Percentiles rank a stretch among this genome's conserved stretches.
Evolutionary conservation across 2,329 filamentous ascomycete species (phyloP).

Genomic region (Phyllosticta citrichinensis): DNA sequence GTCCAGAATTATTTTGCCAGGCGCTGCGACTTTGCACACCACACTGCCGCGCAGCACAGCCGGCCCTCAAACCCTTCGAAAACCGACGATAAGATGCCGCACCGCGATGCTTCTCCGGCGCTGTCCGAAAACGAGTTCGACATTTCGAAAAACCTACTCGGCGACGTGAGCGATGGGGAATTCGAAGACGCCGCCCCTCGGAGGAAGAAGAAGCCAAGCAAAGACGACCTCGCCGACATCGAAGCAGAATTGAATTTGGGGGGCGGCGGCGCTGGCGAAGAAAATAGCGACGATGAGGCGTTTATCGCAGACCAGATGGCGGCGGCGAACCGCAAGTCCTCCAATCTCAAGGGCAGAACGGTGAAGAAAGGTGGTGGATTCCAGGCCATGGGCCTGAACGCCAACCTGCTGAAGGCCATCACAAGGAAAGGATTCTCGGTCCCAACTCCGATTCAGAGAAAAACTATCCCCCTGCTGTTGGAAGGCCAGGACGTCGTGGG

Average conservation of each 20-base stretch:
- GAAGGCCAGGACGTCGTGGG: constrained; percentile 93
- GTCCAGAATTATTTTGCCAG: constrained; percentile 9
- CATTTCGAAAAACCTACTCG: constrained; percentile 69
- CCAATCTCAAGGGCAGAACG: constrained; percentile 71
- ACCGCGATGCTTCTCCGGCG: constrained; percentile 67
- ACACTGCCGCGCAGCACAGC: constrained; percentile 6
- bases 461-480: constrained; percentile 85
- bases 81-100: constrained; percentile 46
- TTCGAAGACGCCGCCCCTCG: constrained; percentile 20
- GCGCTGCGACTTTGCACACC: not conserved
- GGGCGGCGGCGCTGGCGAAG: constrained; percentile 42
- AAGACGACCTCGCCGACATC: constrained; percentile 14
- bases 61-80: not conserved
- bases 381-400: constrained; percentile 84
- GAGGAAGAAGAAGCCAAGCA: constrained; percentile 1
- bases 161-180: constrained; percentile 43
- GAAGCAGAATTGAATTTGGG: constrained; percentile 30
- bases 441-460: constrained; percentile 93
- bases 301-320: constrained; percentile 87
- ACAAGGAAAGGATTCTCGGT: constrained; percentile 89
- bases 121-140: constrained; percentile 86
- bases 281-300: constrained; percentile 59
- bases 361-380: constrained; percentile 96
- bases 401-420: constrained; percentile 80
- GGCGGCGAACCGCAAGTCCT: constrained; percentile 74